Evolutionary conservation across 2,329 filamentous ascomycete genomes (phyloP).

Genomic region (Venturia aucupariae): DNA sequence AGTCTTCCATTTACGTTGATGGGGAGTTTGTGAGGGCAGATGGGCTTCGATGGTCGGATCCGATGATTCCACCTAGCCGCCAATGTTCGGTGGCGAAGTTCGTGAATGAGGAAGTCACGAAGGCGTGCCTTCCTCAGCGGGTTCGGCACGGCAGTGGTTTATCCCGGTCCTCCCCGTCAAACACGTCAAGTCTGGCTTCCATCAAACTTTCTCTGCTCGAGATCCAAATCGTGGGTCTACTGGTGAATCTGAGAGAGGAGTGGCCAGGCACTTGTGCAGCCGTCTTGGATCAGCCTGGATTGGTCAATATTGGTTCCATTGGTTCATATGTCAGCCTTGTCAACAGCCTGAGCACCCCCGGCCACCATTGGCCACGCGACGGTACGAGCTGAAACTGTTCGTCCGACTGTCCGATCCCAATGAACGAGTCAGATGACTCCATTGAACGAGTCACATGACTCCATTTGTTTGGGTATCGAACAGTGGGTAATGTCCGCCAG

Average conservation of each 20-base stretch:
- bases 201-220: no score
- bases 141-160: no score
- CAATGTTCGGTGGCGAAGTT: not conserved
- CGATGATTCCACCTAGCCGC: not conserved
- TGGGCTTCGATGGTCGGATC: not conserved
- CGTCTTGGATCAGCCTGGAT: no score
- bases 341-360: not conserved
- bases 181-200: no score
- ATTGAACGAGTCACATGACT: not conserved
- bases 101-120: not conserved
- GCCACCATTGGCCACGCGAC: not conserved
- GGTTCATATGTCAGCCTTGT: conserved; percentile 4
- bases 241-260: no score
- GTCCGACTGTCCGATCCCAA: not conserved
- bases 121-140: not conserved
- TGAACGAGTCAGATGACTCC: not conserved
- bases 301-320: no score
- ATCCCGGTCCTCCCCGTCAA: no score
- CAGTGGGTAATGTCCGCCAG: not conserved
- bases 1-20: no score
- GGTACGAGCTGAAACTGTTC: not conserved
- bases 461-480: not conserved
- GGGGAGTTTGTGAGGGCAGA: no score
- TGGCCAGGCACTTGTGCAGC: no score
- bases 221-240: no score